Base-by-base conservation (phyloP, 108 stramenopile species). In the Craspedostauros australis region DNA sequence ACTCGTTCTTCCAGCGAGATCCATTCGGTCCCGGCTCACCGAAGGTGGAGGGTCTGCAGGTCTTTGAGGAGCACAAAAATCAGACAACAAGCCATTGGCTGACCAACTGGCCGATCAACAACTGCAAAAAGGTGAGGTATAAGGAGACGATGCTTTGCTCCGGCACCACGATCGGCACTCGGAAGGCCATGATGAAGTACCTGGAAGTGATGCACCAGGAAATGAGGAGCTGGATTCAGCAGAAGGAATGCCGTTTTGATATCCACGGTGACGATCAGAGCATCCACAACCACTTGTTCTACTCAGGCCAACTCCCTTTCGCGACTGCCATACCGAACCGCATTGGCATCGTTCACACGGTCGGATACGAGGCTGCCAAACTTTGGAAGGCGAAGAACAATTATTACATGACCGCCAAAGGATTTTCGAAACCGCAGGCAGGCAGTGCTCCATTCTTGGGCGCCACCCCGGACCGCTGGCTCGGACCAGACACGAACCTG, bases 231-330 rank as follows among this genome's bases (percentile, higher is more conserved):
- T 84, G 82, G 86, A 80, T 64, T 18, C 39, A 37, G 15, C 37
- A 62, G 49, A 74, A 82, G 23, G 79, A 78, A 43, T 67, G 75
- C 19, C 68, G 76, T 19, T 50, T 60, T 32, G 50, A 67, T 19
- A 82, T 64, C 53, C 40, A 61, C 15, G 86, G 69, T 11, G 75
- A 77, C 38, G 75, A 87, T 40, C 86, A 88, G 62, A 67, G 68
- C n/a, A 82, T 88, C 55, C 86, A 88, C 66, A 88, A 88, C 49
- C 84, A 79, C 44, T 50, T 88, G 41, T 88, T 54, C 60, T 88
- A 88, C 42, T 60, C 77, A 14, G 76, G 76, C 20, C 31, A 64
- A 21, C 59, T 84, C 0, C 62, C 73, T 16, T 65, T 67, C 60
- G 80, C 75, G 2, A 44, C 49, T 14, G 47, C 73, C 9, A 39